Base-by-base conservation (phyloP, 306 rosid species). In the Dryas octopetala region DNA sequence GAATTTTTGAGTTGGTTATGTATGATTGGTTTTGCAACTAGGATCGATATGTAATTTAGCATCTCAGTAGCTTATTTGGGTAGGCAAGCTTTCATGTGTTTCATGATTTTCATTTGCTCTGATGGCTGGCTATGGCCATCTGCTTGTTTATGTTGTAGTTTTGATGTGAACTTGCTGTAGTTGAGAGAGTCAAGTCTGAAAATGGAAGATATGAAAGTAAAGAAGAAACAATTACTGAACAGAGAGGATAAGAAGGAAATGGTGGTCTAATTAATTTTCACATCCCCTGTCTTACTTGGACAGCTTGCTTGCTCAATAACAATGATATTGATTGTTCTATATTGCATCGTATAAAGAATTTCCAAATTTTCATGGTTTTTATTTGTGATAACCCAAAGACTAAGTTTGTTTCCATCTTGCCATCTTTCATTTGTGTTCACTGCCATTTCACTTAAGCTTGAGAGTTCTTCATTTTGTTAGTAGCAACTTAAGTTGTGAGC, bases 401-500 rank as follows among this genome's bases (percentile, higher is more conserved):
- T 11, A 10, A 9, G 26, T 28, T 53, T 46, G 62, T 70, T 66
- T 70, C 23, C 23, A 57, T 43, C 60, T 38, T 17, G n/a, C 19
- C 67, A 32, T 44, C 40, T 45, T 68, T 61, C 40, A 40, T 74
- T 68, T 61, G 41, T 63, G 38, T 17, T 69, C 17, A 68, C 49
- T 41, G 19, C 19, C 49, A 63, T 58, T 57, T 47, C 26, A 2
- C 14, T 9, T 7, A 9, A 16, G 9, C 17, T 61, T 11, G 40
- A 60, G 40, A 16, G 68, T 26, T 54, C 70, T 44, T 74, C 62
- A 13, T 44, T 53, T 10, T 68, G 57, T 73, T 66, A 38, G n/a
- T 46, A 40, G n/a, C 23, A 26, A 72, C 10, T 76, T 68, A 16
- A 53, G 52, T 51, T 69, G 70, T 69, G 76, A 70, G 79, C 40